Evolutionary conservation across 805 yeast species (phyloP).

Genomic region (Zygoascus tannicola): DNA sequence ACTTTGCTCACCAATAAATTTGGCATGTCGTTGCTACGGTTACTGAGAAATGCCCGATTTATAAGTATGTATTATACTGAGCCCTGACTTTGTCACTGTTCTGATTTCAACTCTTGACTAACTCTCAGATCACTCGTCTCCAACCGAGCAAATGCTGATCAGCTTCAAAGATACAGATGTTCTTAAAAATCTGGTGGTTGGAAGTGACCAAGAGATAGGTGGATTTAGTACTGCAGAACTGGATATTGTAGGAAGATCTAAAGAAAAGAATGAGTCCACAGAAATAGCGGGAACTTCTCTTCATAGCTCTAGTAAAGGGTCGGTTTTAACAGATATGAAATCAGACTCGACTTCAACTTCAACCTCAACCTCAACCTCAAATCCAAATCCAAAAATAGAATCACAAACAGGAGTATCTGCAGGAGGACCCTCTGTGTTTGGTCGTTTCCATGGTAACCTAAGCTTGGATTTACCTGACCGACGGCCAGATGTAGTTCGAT

Average conservation of each 20-base stretch:
- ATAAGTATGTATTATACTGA: not conserved
- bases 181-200: conserved; percentile 42
- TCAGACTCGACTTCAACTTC: not conserved
- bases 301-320: not conserved
- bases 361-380: not conserved
- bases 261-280: no score
- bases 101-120: not conserved
- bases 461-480: conserved; percentile 58
- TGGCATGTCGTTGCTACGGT: not conserved
- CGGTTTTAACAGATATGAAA: not conserved
- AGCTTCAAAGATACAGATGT: conserved; percentile 45
- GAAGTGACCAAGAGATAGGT: conserved; percentile 69
- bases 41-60: not conserved
- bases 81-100: not conserved
- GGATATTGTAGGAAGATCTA: conserved; percentile 33
- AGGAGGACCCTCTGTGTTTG: conserved; percentile 31
- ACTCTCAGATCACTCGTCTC: conserved; percentile 3
- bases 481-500: conserved; percentile 52
- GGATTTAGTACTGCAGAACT: conserved; percentile 63
- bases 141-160: conserved; percentile 37
- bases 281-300: conserved; percentile 10
- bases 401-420: not conserved
- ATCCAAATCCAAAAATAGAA: not conserved
- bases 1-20: no score
- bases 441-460: conserved; percentile 60